Percentiles rank a stretch among this genome's conserved stretches.
Evolutionary conservation across 306 rosid genomes (phyloP).

Genomic region (Boehmeria nivea): DNA sequence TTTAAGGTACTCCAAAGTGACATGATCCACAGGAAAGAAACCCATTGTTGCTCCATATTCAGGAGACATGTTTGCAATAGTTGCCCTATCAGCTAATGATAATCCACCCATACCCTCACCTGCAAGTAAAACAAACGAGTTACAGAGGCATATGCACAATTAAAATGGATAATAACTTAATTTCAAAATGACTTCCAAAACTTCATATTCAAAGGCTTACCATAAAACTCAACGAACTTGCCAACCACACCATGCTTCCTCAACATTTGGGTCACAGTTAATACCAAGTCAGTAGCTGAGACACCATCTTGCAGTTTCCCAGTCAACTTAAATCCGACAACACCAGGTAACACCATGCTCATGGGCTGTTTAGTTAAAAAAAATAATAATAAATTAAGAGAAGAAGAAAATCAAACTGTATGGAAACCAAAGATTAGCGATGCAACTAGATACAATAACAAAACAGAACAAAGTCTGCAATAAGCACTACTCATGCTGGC

Average conservation of each 20-base stretch:
- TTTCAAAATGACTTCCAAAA: not conserved
- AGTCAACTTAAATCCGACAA: conserved; percentile 79
- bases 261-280: conserved; percentile 82
- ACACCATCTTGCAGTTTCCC: conserved; percentile 74
- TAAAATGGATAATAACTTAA: not conserved
- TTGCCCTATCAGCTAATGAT: conserved; percentile 93
- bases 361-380: conserved; percentile 54
- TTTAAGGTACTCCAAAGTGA: conserved; percentile 89
- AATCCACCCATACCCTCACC: conserved; percentile 88
- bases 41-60: conserved; percentile 99
- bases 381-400: conserved; percentile 30
- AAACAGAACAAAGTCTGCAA: not conserved
- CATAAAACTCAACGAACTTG: conserved; percentile 89
- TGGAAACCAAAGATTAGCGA: not conserved
- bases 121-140: conserved; percentile 20
- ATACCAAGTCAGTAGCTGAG: conserved; percentile 87
- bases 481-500: not conserved
- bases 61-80: conserved; percentile 97
- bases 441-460: too few species aligned
- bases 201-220: conserved; percentile 25
- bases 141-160: not conserved
- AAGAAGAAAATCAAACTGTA: conserved; percentile 2
- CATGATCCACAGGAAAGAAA: conserved; percentile 89
- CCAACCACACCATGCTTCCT: conserved; percentile 95
- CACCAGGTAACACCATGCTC: conserved; percentile 97